These are phyloP conservation scores for Rosa multiflora DNA, from an alignment of 306 rosid genomes.

Conservation along the genomic window DNA sequence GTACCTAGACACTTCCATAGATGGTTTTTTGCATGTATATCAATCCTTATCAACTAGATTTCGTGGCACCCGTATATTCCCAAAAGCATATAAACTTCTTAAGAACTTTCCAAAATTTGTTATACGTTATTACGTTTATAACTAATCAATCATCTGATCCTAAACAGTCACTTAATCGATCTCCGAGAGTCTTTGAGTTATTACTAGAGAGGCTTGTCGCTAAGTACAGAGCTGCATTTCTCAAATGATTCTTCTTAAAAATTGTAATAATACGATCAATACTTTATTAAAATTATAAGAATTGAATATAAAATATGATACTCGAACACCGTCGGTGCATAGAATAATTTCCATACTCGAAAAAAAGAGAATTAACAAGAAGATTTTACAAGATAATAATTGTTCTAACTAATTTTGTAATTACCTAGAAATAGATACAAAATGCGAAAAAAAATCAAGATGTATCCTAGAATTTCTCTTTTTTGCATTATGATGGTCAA, in stretches of 20 bases:
- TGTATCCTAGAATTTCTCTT: too few relatives aligned
- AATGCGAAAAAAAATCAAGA: too few relatives aligned
- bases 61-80: neutral
- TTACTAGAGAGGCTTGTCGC: neutral
- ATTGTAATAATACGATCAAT: too few relatives aligned
- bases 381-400: too few relatives aligned
- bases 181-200: neutral
- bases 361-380: too few relatives aligned
- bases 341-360: too few relatives aligned
- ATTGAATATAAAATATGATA: too few relatives aligned
- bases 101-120: neutral
- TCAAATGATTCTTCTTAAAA: neutral
- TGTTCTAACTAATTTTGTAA: too few relatives aligned
- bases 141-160: neutral
- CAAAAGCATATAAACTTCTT: neutral
- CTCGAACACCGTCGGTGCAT: too few relatives aligned
- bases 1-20: conserved; percentile 31
- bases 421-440: too few relatives aligned
- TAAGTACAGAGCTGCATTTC: neutral
- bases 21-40: neutral
- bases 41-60: conserved; percentile 30
- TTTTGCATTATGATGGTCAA: too few relatives aligned
- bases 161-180: neutral
- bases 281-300: too few relatives aligned
- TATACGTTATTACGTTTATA: neutral